Base-by-base conservation (phyloP, 768 basidiomycete species). In the Podaxis rugospora region DNA sequence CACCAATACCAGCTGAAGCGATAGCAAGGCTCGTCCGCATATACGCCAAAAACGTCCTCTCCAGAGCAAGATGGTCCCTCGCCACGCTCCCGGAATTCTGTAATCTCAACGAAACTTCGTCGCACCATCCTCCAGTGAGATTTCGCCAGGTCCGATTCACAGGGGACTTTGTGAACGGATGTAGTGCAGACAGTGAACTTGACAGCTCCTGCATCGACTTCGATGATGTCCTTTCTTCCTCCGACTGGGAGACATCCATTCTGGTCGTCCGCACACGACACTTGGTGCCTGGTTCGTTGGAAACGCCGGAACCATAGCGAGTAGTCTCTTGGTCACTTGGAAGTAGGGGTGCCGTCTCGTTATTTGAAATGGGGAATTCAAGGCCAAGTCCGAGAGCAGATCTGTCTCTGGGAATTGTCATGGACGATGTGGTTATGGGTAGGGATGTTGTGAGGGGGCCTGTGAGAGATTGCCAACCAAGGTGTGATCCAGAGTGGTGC, bases 31-130 rank as follows among this genome's bases (percentile, higher is more conserved):
- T 86, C 2, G 86, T 88, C n/a, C 86, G 77, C 52, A 85, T 74
- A 64, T 87, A 88, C 11, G 86, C 84, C 39, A 88, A 71, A 65
- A 84, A 87, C 1, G 86, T 87, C 51, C 86, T 74, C 65, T 87
- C 86, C 14, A 79, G 82, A 1, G 86, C 86, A 0, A 87, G 73
- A 65, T 88, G 86, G 64, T 88, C 86, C 9, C 86, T 78, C 6
- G 86, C 86, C 2, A 85, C 83, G 63, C 81, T 86, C 7, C 86
- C 86, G 21, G 78, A 77, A 67, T 87, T 87, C 66, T 85, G 78
- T 35, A 87, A 71, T 1, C 73, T 69, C 59, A 80, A 65, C 18
- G 68, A 69, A 44, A 66, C 51, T 28, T 57, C 57, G 11, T 62
- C 62, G 28, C 42, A 16, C 32, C 42, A 18, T 2, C 59, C 51